Evolutionary conservation across 1,284 basidiomycete species (phyloP), one percentile per base, ranked within the genome.

Genomic region (Coniferiporia sulphurascens): DNA sequence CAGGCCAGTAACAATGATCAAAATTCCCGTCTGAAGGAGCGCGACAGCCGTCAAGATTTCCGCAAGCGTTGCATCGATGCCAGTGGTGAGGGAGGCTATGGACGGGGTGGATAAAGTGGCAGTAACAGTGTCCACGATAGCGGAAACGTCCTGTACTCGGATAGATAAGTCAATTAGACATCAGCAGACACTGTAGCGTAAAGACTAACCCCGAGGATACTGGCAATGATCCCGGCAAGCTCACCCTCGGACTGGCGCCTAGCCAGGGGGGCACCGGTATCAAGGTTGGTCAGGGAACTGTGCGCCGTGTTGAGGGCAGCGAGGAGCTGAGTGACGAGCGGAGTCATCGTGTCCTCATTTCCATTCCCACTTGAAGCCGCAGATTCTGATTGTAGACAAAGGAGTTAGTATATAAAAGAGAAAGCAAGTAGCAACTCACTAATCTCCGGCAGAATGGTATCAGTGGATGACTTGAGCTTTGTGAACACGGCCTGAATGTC

Each of bases 1-100:
- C 71, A 70, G 62, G 34, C 52, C 63, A 34, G 58, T 56, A 22
- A 66, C 56, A 35, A 63, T 52, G 36, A 55, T 56, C 21, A 61
- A 50, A 22, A 66, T 58, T 38, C 61, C 64, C 10, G 56, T 19
- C 6, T 63, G 62, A 41, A 66, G 55, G 21, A 46, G 49, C 9
- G 52, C 50, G 34, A 66, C 58, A n/a, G 63, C 59, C 7, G 52
- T 48, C 32, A 66, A 46, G 15, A 64, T 56, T 27, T 62, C 56
- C 38, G 52, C 56, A 22, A 66, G 57, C 4, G 64, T 44, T 17
- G 45, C 38, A 52, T 65, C 64, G 38, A 66, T 41, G 9, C 59
- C 61, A 34, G 60, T n/a, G 43, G 65, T 48, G 13, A 66, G 54
- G 13, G 6, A 45, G 4, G 58, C 64, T 19, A 66, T 60, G n/a